These are phyloP conservation scores for Neopestalotiopsis clavispora DNA, from an alignment of 2,329 filamentous ascomycete genomes.

Conservation along the genomic window DNA sequence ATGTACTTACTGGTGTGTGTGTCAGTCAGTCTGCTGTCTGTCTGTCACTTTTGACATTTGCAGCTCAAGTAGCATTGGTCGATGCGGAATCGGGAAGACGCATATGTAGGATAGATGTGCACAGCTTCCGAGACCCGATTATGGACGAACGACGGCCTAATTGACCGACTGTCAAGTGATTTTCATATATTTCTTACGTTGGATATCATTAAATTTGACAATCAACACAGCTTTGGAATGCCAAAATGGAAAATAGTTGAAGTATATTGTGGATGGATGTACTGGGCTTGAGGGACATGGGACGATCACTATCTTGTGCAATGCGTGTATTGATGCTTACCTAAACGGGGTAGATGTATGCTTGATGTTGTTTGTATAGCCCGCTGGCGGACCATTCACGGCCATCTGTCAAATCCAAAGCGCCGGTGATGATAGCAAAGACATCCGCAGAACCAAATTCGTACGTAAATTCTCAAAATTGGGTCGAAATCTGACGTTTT, in stretches of 20 bases:
- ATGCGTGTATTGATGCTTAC: too few relatives aligned
- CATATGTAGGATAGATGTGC: background rate
- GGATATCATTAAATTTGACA: background rate
- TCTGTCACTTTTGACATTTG: constrained; percentile 3
- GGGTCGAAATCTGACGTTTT: background rate
- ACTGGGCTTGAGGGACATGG: too few relatives aligned
- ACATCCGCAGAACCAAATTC: background rate
- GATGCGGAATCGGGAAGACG: background rate
- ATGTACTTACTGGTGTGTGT: background rate
- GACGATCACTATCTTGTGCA: too few relatives aligned
- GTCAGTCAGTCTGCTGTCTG: background rate
- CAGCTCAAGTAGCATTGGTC: background rate
- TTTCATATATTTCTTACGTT: background rate
- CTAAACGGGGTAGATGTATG: too few relatives aligned
- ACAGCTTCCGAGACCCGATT: background rate
- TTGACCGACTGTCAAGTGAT: background rate
- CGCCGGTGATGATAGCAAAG: background rate
- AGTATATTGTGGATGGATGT: too few relatives aligned
- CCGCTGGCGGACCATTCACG: too few relatives aligned
- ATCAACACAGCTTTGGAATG: background rate
- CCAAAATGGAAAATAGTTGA: background rate
- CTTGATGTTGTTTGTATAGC: too few relatives aligned
- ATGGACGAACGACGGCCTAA: background rate
- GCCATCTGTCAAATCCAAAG: too few relatives aligned
- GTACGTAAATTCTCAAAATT: background rate